Evolutionary conservation across 1,284 basidiomycete genomes (phyloP), one percentile per base, ranked within the genome.

Genomic region (Cutaneotrichosporon dermatis): DNA sequence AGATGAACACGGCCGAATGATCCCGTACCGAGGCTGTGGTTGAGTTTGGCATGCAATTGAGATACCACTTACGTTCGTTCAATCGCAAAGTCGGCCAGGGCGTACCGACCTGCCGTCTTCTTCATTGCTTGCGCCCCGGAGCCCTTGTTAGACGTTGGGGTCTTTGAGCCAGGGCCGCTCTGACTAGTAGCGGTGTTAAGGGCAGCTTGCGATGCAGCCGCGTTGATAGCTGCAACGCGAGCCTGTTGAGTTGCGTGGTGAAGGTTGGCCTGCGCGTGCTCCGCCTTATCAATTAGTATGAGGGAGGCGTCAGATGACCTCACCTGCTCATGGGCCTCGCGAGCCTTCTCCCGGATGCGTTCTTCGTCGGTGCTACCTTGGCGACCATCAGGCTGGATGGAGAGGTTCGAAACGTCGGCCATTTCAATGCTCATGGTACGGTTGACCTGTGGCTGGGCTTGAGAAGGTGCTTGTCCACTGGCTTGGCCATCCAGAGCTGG

Each of bases 1-100:
- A 96, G 82, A 78, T 96, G 93, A 0, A 97, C 93, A 13, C 94
- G 86, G 2, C 93, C 93, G 76, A 97, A 97, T 69, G 91, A 95
- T 3, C 93, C 93, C 0, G 92, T 95, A 0, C 93, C 93, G 50
- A 97, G 81, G 3, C 78, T 79, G 41, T n/a, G 5, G 45, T 41
- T 42, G 13, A 36, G 4, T 34, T 1, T 9, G 4, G 7, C n/a
- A 15, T 12, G 12, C 7, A 8, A 11, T 2, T 1, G 25, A 25
- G 25, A 25, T 25, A 35, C 9, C 4, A 64, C 78, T 65, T 59
- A 79, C 71, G 81, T 82, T 59, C 80, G 66, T 62, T 81, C 80
- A 49, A 82, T 80, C 45, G 71, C 69, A 59, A 82, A 82, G 63
- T 82, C 81, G 35, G 71, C 70, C 8, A 82, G 69, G 12, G 79